Evolutionary conservation across 2,329 filamentous ascomycete genomes (phyloP), one percentile per base, ranked within the genome.

Genomic region (Fulvia fulva): DNA sequence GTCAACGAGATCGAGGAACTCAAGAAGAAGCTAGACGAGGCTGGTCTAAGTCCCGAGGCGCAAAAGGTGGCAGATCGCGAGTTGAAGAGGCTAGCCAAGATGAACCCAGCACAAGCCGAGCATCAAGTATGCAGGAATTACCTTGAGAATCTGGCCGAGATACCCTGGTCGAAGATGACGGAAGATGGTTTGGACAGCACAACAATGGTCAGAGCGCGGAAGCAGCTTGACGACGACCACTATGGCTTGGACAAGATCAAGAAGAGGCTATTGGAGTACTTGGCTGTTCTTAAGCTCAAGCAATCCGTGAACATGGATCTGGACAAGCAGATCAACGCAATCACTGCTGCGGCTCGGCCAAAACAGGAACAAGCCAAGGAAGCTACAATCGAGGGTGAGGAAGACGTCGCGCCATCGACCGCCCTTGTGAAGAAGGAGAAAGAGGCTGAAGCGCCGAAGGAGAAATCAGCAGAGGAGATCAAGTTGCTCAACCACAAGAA

Each of bases 161-260:
- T 99, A 51, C 94, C 94, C 0, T 99, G 94, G 94, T 85, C 87
- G 1, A 86, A 86, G 63, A 80, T 84, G 53, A 97, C 93, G 0
- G 87, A 94, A 61, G 93, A 97, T 70, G 86, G 91, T 30, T 83
- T 99, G 2, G 91, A 92, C 7, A 83, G 85, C 0, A 87, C 91
- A 9, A 97, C 92, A 0, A 74, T 97, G 57, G 81, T 83, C 58
- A 83, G 83, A 66, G 94, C 94, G 6, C 86, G 91, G 55, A 90
- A 91, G 75, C 94, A 97, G 74, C 83, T 99, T 5, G 91, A 99
- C 68, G 87, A 95, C 63, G 94, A 99, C 70, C 94, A 99, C 74
- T 97, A 97, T 67, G 94, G 94, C 0, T 79, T 99, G 14, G 91
- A 97, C 61, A 95, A 93, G 75, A 93, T 99, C 70, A 99, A 99